Evolutionary conservation across 1,284 basidiomycete genomes (phyloP).

Genomic region (Tylopilus sp.): DNA sequence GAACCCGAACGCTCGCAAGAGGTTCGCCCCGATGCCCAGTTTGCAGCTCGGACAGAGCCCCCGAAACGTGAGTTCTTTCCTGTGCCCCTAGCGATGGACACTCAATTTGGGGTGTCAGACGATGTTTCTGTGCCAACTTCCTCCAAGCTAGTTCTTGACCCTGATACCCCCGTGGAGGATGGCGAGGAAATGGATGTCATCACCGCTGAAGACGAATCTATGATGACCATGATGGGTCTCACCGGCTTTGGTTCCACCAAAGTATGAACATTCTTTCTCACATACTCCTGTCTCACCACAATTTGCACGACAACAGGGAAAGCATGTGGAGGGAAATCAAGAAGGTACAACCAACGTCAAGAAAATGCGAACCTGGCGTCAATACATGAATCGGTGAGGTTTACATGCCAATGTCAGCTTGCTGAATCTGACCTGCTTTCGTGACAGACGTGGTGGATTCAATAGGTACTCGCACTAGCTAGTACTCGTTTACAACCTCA

Average conservation of each 20-base stretch:
- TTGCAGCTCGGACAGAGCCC: conserved; percentile 17
- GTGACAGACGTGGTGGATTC: conserved; percentile 78
- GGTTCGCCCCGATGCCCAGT: conserved; percentile 17
- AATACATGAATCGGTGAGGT: conserved; percentile 86
- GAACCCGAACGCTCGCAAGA: conserved; percentile 23
- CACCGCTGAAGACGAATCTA: conserved; percentile 70
- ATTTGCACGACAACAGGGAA: conserved; percentile 49
- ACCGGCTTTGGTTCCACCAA: conserved; percentile 87
- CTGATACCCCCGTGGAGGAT: conserved; percentile 47
- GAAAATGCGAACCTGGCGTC: conserved; percentile 90
- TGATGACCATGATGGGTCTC: conserved; percentile 91
- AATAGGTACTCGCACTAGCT: conserved; percentile 57
- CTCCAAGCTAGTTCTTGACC: conserved; percentile 37
- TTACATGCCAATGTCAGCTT: background rate
- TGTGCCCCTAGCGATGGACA: background rate
- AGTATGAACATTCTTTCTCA: conserved; percentile 41
- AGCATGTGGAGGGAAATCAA: conserved; percentile 77
- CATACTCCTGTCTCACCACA: background rate
- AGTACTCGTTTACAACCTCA: conserved; percentile 13
- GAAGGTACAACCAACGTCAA: conserved; percentile 73
- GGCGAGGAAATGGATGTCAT: conserved; percentile 64
- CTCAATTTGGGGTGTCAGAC: conserved; percentile 11
- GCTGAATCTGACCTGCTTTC: conserved; percentile 12
- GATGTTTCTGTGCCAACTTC: conserved; percentile 16
- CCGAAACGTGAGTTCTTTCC: conserved; percentile 25